Conservation (phyloP, 1,284 basidiomycete genomes). For the Tausonia pullulans region DNA sequence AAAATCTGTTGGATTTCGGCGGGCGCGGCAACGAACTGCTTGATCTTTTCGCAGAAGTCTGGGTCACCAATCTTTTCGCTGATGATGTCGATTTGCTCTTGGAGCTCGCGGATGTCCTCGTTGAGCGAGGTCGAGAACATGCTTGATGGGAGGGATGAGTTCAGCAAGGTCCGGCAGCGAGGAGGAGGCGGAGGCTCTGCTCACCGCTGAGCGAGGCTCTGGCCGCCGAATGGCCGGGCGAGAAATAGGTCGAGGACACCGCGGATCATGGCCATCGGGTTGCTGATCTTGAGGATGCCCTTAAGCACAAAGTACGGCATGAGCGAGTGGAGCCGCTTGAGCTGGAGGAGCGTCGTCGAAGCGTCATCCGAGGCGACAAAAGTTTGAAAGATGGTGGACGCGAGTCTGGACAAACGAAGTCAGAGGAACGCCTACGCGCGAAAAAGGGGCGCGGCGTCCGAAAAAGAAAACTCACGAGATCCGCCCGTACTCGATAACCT, state of each 20-base stretch:
- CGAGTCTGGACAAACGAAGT: conserved; percentile 46
- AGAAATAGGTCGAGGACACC: conserved; percentile 29
- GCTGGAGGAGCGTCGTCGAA: conserved; percentile 71
- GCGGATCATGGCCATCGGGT: conserved; percentile 93
- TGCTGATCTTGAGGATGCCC: conserved; percentile 81
- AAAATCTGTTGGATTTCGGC: conserved; percentile 74
- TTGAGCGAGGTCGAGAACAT: conserved; percentile 89
- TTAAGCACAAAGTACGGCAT: conserved; percentile 99
- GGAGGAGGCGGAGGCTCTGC: not conserved
- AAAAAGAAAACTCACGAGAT: conserved; percentile 60
- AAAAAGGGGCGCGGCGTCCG: conserved; percentile 20
- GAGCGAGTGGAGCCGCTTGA: conserved; percentile 88
- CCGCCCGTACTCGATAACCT: conserved; percentile 89
- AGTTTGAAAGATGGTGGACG: conserved; percentile 90
- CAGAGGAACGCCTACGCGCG: not conserved
- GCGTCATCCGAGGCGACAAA: conserved; percentile 88
- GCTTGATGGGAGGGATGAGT: conserved; percentile 34
- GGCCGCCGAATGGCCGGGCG: not conserved
- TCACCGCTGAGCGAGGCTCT: not conserved
- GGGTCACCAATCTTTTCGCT: conserved; percentile 81
- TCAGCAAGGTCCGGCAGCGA: not conserved
- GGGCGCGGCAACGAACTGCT: conserved; percentile 73
- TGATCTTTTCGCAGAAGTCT: conserved; percentile 75
- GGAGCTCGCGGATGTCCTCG: conserved; percentile 74
- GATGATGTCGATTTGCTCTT: conserved; percentile 76